phyloP scores from a whole-genome alignment of 768 basidiomycete genomes.

The Tulasnella sp. region DNA sequence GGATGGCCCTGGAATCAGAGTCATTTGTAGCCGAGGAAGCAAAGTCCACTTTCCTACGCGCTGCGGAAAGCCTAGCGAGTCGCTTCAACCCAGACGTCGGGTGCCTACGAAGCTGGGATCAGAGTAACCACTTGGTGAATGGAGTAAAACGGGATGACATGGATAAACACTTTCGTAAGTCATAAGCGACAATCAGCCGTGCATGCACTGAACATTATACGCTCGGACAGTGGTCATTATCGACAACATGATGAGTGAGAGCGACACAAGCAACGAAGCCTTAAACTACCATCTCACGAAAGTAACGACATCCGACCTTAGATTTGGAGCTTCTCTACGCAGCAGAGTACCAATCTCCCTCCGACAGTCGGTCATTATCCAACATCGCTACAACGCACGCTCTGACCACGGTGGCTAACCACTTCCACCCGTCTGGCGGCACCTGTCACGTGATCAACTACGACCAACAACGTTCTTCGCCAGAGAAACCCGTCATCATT shows the following conservation, averaged over 20 bases:
- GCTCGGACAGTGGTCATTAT: constrained; percentile 10
- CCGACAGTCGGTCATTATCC: not conserved
- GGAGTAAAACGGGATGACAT: constrained; percentile 5
- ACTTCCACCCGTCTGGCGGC: not conserved
- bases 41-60: not conserved
- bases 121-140: not conserved
- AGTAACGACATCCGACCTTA: not conserved
- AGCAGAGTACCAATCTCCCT: not conserved
- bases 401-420: not conserved
- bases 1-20: not conserved
- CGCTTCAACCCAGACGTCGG: constrained; percentile 1
- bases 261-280: not conserved
- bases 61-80: not conserved
- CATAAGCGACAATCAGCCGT: not conserved
- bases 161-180: constrained; percentile 11
- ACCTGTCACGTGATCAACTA: constrained; percentile 9
- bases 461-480: not conserved
- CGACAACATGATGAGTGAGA: constrained; percentile 15
- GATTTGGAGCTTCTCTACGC: constrained; percentile 7
- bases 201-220: not conserved
- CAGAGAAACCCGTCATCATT: not conserved
- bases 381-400: not conserved
- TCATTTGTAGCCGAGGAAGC: not conserved
- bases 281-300: not conserved
- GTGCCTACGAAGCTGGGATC: constrained; percentile 9